A percentile compares a stretch with the other conserved stretches of the same genome.
Evolutionary conservation across 495 filamentous ascomycete genomes (phyloP).

Genomic region (Aspergillus asperescens): DNA sequence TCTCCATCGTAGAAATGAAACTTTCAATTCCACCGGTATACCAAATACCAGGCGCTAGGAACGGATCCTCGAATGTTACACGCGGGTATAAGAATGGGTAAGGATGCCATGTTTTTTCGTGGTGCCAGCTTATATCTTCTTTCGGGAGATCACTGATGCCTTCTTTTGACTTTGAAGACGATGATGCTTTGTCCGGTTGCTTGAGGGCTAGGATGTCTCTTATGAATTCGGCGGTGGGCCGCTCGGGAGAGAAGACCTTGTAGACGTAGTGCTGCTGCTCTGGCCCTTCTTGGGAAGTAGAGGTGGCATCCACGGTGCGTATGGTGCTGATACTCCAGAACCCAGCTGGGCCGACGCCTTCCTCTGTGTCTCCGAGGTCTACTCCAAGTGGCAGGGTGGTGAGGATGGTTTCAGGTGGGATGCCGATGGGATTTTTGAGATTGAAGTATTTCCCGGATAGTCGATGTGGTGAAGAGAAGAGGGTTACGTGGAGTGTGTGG

Average conservation of each 20-base stretch:
- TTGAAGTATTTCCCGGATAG: slow-evolving; percentile 68
- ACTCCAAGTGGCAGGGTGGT: slow-evolving; percentile 70
- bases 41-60: slow-evolving; percentile 61
- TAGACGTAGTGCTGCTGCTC: slow-evolving; percentile 69
- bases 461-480: slow-evolving; percentile 70
- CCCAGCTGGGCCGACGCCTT: slow-evolving; percentile 61
- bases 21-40: slow-evolving; percentile 93
- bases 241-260: slow-evolving; percentile 86
- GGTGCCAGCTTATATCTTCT: slow-evolving; percentile 68
- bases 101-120: slow-evolving; percentile 69
- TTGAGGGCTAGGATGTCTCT: slow-evolving; percentile 37
- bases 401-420: slow-evolving; percentile 66
- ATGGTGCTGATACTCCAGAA: slow-evolving; percentile 90
- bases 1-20: slow-evolving; percentile 98
- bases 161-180: slow-evolving; percentile 16
- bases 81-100: slow-evolving; percentile 82
- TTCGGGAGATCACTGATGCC: slow-evolving; percentile 34
- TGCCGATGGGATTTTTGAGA: slow-evolving; percentile 44
- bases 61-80: slow-evolving; percentile 78
- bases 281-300: slow-evolving; percentile 18
- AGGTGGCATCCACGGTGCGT: slow-evolving; percentile 46
- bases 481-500: slow-evolving; percentile 77
- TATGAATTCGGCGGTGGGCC: slow-evolving; percentile 59
- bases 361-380: slow-evolving; percentile 38
- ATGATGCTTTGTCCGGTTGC: slow-evolving; percentile 11